Evolutionary conservation across 148 eudicot species (phyloP).

Genomic region (Suaeda aralocaspica): DNA sequence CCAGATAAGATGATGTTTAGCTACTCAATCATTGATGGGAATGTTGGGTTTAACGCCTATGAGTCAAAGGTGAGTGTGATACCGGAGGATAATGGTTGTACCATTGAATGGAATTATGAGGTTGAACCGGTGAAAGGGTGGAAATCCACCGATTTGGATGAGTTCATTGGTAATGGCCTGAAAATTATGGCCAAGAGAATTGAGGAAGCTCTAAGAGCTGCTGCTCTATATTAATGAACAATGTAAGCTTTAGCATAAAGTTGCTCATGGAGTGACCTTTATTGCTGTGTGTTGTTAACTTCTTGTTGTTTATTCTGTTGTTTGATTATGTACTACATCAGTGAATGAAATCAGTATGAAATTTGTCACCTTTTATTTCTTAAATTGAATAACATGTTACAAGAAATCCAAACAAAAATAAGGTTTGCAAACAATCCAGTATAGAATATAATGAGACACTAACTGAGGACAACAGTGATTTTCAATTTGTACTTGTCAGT

Average conservation of each 20-base stretch:
- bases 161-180: constrained; percentile 33
- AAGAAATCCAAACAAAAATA: neutral
- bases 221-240: neutral
- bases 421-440: neutral
- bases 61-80: constrained; percentile 28
- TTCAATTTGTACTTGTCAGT: constrained; percentile 8
- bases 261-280: neutral
- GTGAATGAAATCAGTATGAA: neutral
- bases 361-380: neutral
- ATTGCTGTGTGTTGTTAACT: neutral
- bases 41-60: constrained; percentile 40
- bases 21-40: constrained; percentile 37
- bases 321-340: neutral
- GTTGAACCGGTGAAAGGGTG: constrained; percentile 42
- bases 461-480: neutral
- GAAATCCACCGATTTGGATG: constrained; percentile 26
- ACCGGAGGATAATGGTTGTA: constrained; percentile 26
- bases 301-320: neutral
- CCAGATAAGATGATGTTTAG: constrained; percentile 19
- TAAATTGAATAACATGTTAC: neutral
- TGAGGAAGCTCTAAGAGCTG: constrained; percentile 27
- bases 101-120: constrained; percentile 35
- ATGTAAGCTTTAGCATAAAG: neutral
- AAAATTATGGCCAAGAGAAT: constrained; percentile 34
- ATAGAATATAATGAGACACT: too few relatives aligned